phyloP scores from a whole-genome alignment of 2,329 filamentous ascomycete genomes.

The Coniochaeta pulveracea region DNA sequence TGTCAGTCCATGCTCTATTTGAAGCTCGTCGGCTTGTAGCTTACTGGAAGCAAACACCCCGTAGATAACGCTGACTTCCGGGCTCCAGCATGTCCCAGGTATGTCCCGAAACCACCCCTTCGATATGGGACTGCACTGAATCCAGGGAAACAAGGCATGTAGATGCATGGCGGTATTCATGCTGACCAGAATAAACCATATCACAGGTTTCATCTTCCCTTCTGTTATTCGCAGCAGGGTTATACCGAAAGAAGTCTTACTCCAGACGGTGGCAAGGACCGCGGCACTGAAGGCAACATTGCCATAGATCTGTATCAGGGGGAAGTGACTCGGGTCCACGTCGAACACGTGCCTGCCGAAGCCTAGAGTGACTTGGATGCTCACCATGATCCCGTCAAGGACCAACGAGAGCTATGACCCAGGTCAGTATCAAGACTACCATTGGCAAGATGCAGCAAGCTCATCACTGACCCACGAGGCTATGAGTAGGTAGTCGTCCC shows the following conservation, averaged over 20 bases:
- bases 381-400: conserved; percentile 9
- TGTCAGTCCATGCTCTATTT: too few species aligned
- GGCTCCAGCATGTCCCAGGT: conserved; percentile 8
- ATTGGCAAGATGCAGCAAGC: neutral
- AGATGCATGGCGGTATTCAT: conserved; percentile 14
- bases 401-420: conserved; percentile 10
- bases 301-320: conserved; percentile 11
- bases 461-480: conserved; percentile 11
- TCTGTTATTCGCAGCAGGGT: conserved; percentile 20
- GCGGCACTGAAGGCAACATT: conserved; percentile 16
- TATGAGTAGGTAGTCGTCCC: conserved; percentile 13
- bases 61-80: conserved; percentile 6
- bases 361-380: conserved; percentile 9
- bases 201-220: conserved; percentile 13
- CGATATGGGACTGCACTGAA: conserved; percentile 6
- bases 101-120: conserved; percentile 5
- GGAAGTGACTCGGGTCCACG: conserved; percentile 9
- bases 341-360: conserved; percentile 12
- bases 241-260: conserved; percentile 26
- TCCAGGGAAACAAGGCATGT: conserved; percentile 8
- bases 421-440: neutral
- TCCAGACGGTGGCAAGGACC: conserved; percentile 21
- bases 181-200: conserved; percentile 20
- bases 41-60: conserved; percentile 8
- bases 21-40: too few species aligned